Evolutionary conservation across 768 basidiomycete species (phyloP).

Genomic region (Boletus tylopilopsis): DNA sequence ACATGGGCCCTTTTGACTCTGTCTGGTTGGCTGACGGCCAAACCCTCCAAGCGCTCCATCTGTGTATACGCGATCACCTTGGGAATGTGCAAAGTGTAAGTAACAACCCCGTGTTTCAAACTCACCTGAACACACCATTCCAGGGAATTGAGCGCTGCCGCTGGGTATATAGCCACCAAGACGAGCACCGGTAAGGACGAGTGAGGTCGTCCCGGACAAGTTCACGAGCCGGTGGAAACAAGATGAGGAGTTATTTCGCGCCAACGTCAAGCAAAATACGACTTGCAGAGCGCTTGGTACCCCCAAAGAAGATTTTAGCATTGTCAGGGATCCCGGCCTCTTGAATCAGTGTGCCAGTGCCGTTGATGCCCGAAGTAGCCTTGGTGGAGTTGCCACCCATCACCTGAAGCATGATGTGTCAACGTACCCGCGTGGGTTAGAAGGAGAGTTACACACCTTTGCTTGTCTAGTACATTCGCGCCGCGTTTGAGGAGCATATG

Average conservation of each 20-base stretch:
- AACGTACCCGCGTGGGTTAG: not conserved
- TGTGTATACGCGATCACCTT: constrained; percentile 96
- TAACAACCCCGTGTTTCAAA: not conserved
- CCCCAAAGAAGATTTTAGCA: constrained; percentile 90
- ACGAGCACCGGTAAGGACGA: constrained; percentile 85
- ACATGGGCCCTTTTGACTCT: constrained; percentile 94
- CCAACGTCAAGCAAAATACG: not conserved
- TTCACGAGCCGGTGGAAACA: constrained; percentile 71
- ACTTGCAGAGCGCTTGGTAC: constrained; percentile 89
- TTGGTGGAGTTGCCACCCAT: constrained; percentile 99
- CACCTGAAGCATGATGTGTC: constrained; percentile 48
- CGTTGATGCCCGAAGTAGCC: constrained; percentile 96
- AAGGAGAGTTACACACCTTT: constrained; percentile 51
- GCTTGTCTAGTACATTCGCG: constrained; percentile 96
- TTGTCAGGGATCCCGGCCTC: constrained; percentile 82
- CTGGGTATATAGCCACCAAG: constrained; percentile 97
- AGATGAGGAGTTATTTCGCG: not conserved
- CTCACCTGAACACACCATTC: constrained; percentile 63
- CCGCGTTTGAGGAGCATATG: constrained; percentile 97
- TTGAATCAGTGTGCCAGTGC: constrained; percentile 83
- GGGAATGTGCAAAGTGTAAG: constrained; percentile 14
- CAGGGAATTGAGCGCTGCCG: constrained; percentile 92
- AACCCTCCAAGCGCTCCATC: constrained; percentile 91
- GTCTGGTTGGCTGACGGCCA: constrained; percentile 77
- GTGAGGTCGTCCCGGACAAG: constrained; percentile 96